Percentiles rank a stretch among this genome's conserved stretches.
Evolutionary conservation across 768 basidiomycete species (phyloP).

Genomic region (Termitomyces sp.): DNA sequence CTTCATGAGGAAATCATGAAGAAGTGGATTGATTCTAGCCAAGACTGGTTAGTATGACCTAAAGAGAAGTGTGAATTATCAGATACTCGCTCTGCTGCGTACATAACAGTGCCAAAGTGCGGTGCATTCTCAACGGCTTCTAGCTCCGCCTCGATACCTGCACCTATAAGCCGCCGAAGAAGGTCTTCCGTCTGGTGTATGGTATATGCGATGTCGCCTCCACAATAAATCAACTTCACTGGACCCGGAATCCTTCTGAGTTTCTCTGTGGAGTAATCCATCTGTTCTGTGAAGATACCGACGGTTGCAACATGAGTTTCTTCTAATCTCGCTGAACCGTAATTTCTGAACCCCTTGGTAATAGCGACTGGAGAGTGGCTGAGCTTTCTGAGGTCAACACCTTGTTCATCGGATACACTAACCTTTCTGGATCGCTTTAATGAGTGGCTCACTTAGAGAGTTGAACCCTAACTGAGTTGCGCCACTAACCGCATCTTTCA

Average conservation of each 20-base stretch:
- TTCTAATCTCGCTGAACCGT: conserved; percentile 22
- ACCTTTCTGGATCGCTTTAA: conserved; percentile 19
- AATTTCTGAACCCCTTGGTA: conserved; percentile 21
- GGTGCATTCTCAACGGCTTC: conserved; percentile 24
- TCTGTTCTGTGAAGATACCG: conserved; percentile 26
- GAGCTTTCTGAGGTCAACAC: conserved; percentile 12
- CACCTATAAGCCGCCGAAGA: conserved; percentile 18
- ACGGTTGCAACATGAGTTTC: conserved; percentile 28
- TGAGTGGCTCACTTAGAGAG: conserved; percentile 15
- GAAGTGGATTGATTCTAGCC: conserved; percentile 23
- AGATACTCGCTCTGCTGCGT: conserved; percentile 28
- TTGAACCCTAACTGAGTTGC: conserved; percentile 28
- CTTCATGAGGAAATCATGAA: conserved; percentile 26
- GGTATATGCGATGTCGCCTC: conserved; percentile 31
- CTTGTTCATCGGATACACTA: neutral
- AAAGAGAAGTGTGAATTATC: no score
- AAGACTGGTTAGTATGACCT: neutral
- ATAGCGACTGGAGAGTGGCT: conserved; percentile 14
- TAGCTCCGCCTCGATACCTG: conserved; percentile 24
- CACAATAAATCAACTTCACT: conserved; percentile 29
- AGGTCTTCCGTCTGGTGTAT: conserved; percentile 23
- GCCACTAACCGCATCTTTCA: conserved; percentile 3
- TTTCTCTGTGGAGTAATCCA: conserved; percentile 15
- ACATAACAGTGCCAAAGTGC: conserved; percentile 33
- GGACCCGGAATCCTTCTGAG: conserved; percentile 26